A percentile compares a stretch with the other conserved stretches of the same genome.
These are phyloP conservation scores for Amoebophrya sp. DNA, from an alignment of 169 alveolate genomes.

Conservation along the genomic window DNA sequence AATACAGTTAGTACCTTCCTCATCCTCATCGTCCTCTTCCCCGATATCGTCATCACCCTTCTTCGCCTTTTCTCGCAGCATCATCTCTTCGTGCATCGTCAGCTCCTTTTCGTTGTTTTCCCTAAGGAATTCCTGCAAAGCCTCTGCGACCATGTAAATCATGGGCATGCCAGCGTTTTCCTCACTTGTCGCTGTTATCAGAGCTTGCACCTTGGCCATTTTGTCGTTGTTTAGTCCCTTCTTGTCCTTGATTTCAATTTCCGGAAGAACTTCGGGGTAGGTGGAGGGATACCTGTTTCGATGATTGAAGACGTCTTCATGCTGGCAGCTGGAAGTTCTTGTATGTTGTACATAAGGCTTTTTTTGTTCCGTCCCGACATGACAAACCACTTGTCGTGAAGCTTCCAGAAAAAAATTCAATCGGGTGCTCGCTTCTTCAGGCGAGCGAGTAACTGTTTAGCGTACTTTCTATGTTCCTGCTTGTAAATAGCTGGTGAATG, in stretches of 20 bases:
- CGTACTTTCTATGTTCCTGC: too few species aligned
- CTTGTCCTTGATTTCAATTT: neutral
- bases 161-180: neutral
- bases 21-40: neutral
- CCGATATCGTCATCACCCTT: neutral
- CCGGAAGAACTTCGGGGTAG: neutral
- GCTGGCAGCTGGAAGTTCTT: too few species aligned
- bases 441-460: too few species aligned
- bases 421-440: too few species aligned
- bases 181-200: neutral
- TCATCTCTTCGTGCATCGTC: constrained; percentile 13
- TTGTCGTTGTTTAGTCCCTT: neutral
- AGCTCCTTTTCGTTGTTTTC: neutral
- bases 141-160: neutral
- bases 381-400: too few species aligned
- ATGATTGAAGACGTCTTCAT: too few species aligned
- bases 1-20: too few species aligned
- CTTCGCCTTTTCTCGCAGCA: constrained; percentile 15
- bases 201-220: neutral
- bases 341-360: too few species aligned
- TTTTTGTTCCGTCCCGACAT: too few species aligned
- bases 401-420: too few species aligned
- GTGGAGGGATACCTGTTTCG: neutral
- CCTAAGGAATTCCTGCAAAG: neutral
- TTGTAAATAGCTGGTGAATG: too few species aligned